Conservation (phyloP, 106 monocot species). For the Posidonia australis region DNA sequence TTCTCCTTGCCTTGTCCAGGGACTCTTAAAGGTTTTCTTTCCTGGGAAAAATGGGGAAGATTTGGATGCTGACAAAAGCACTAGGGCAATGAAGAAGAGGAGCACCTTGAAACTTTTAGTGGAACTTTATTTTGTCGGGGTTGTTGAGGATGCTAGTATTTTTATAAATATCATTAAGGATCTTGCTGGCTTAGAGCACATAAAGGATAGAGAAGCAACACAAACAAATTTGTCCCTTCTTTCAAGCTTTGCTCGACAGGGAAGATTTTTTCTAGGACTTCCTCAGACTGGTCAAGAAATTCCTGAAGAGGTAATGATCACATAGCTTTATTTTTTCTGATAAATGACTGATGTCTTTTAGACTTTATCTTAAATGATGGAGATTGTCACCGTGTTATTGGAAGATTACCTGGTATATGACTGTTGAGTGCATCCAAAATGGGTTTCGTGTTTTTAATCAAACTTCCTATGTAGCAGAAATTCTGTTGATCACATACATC, state of each 20-base stretch:
- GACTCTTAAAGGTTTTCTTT: constrained; percentile 74
- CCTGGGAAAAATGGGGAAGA: constrained; percentile 90
- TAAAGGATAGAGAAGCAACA: constrained; percentile 83
- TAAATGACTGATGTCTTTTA: too few relatives aligned
- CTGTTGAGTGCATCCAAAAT: too few relatives aligned
- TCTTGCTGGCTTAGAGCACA: constrained; percentile 57
- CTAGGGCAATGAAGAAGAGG: constrained; percentile 80
- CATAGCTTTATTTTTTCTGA: too few relatives aligned
- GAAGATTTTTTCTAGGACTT: constrained; percentile 66
- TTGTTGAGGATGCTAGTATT: constrained; percentile 75
- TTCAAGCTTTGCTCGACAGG: constrained; percentile 80
- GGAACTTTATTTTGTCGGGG: constrained; percentile 95
- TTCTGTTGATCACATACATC: too few relatives aligned
- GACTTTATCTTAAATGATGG: too few relatives aligned
- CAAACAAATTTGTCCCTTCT: constrained; percentile 94
- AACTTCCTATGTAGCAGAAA: too few relatives aligned
- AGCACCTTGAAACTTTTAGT: constrained; percentile 82
- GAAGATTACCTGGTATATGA: too few relatives aligned
- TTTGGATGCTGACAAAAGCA: constrained; percentile 53
- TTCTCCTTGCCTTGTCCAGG: constrained; percentile 78
- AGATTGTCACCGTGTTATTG: too few relatives aligned
- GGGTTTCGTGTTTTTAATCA: too few relatives aligned
- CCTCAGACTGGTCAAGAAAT: constrained; percentile 57
- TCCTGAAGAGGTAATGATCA: constrained; percentile 52
- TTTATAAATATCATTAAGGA: constrained; percentile 89